Evolutionary conservation across 2,329 filamentous ascomycete species (phyloP), one percentile per base, ranked within the genome.

Genomic region (Cercospora janseana): DNA sequence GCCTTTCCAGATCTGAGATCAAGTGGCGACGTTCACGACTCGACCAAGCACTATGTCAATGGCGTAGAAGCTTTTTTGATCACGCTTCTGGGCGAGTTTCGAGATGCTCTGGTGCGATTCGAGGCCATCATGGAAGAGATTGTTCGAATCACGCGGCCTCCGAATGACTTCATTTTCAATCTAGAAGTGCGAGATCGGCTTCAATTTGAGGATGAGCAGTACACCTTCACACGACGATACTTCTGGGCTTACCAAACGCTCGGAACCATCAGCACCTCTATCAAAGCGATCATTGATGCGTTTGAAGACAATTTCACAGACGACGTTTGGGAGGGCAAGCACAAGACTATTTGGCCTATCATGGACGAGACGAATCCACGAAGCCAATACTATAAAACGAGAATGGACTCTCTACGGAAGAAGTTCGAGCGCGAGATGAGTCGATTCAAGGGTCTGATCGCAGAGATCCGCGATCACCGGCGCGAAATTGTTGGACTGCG

Each of bases 191-290:
- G 81, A 9, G 79, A 81, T 64, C 75, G 76, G 56, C 72, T 82
- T 0, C 71, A 83, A 1, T 83, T 83, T 57, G 80, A 84, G 62
- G 80, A 83, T 60, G 72, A 74, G 45, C 67, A 79, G 47, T 83
- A 81, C 59, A 83, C 80, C 1, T 82, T 80, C 67, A 81, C 79
- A 12, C 72, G 79, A 0, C 74, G 80, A 12, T 83, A 83, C 59
- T 83, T 83, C 60, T 83, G 80, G 75, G 79, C 79, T 0, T 81
- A 77, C 59, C 80, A 82, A 64, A 80, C 79, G 3, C 73, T 82
- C 3, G 79, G 78, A 27, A 77, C 79, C 26, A 76, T 83, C 58
- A 82, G 81, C 58, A 77, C 79, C 41, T 75, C 75, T 54, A 80
- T 83, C 61, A 77, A 79, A 56, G 72, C 76, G 23, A 82, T 82